Base-by-base conservation (phyloP, 352 stramenopile species). In the Pythium chondricola region DNA sequence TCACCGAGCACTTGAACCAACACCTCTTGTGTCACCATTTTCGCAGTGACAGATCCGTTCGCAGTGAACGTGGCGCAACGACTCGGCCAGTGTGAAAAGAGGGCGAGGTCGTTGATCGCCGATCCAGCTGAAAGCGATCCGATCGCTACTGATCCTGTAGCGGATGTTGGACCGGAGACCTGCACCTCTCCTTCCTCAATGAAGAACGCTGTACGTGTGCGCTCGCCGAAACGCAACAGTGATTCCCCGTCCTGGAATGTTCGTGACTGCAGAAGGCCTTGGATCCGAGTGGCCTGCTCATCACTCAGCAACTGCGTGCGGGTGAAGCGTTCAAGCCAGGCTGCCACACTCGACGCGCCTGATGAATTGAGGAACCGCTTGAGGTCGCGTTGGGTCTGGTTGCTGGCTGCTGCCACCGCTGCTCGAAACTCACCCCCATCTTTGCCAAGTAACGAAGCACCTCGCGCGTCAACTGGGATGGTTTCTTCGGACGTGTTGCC, bases 71-170 rank as follows among this genome's bases (percentile, higher is more conserved):
- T 41, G 0, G 71, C 73, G 21, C 58, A 58, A 29, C 69, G 48
- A 24, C 61, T 54, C 1, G 69, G 48, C 70, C 70, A 86, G 11
- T 30, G 49, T 16, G 61, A 58, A 36, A 89, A 80, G 8, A 89
- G 36, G 4, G 65, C 66, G 50, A 81, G 54, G 30, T 89, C 73
- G 29, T 89, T 89, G 30, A 85, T 70, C 18, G 68, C 26, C 2
- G 58, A 24, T 6, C 50, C 43, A 0, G 52, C 43, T 5, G 24
- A 26, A 6, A 88, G 21, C 2, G 31, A 47, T 27, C 67, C 68
- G 3, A 55, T 10, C 25, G 58, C 18, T 24, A 69, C 56, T 5
- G 60, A 47, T 7, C 74, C 74, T 6, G 62, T 63, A 0, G 74
- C 71, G 3, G 74, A 81, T 21, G 52, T 25, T 0, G 77, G 72